A percentile compares a stretch with the other conserved stretches of the same genome.
Conservation (phyloP, 345 rosid species). For the Bruguiera gymnorhiza region DNA sequence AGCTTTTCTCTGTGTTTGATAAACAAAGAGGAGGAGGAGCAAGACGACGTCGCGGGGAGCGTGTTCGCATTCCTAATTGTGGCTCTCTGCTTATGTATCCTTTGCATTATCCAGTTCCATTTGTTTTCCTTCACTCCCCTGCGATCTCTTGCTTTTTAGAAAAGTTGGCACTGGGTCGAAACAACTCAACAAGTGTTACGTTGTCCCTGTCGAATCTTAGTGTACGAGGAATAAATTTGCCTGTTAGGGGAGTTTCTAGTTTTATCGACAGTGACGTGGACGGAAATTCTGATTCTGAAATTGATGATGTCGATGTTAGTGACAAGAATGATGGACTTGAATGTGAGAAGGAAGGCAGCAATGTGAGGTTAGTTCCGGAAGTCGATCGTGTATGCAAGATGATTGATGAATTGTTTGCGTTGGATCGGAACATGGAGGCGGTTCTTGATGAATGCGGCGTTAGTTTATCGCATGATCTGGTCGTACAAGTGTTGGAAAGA, state of each 20-base stretch:
- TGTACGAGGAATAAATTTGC: too few species aligned
- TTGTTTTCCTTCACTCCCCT: slow-evolving; percentile 64
- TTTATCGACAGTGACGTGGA: slow-evolving; percentile 18
- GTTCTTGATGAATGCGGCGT: slow-evolving; percentile 72
- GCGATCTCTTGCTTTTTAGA: slow-evolving; percentile 44
- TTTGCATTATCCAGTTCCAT: slow-evolving; percentile 57
- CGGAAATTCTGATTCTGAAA: slow-evolving; percentile 20
- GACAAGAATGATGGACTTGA: slow-evolving; percentile 5
- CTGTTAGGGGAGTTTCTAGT: slow-evolving; percentile 34
- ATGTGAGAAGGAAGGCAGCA: slow-evolving; percentile 6
- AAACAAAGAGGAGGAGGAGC: slow-evolving; percentile 13
- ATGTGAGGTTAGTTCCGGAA: slow-evolving; percentile 41
- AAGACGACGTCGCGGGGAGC: slow-evolving; percentile 30
- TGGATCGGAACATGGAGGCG: slow-evolving; percentile 90
- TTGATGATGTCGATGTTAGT: not conserved
- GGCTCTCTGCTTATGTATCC: slow-evolving; percentile 50
- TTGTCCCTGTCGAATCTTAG: not conserved
- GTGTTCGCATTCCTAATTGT: slow-evolving; percentile 39
- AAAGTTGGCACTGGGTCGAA: slow-evolving; percentile 21
- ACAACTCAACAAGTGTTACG: not conserved
- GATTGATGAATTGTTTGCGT: slow-evolving; percentile 74
- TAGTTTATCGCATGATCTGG: slow-evolving; percentile 50
- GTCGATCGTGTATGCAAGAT: slow-evolving; percentile 77
- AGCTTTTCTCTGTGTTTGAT: slow-evolving; percentile 33
- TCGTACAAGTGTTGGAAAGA: slow-evolving; percentile 55